Conservation (phyloP, 495 filamentous ascomycete species). For the Sporormia fimetaria region DNA sequence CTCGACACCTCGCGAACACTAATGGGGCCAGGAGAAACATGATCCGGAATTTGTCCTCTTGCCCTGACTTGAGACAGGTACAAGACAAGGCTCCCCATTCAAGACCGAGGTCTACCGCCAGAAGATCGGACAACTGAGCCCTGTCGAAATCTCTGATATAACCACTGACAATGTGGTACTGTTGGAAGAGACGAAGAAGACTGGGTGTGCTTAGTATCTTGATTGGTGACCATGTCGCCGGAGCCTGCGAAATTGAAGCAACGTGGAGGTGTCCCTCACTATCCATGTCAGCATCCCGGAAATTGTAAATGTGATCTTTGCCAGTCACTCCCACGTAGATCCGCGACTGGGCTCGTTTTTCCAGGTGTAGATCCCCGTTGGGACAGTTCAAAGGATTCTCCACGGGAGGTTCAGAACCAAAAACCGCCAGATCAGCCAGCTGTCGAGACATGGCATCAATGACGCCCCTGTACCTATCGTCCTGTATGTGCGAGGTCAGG, state of each 20-base stretch:
- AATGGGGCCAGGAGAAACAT: constrained; percentile 39
- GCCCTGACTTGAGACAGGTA: constrained; percentile 20
- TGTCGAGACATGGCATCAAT: constrained; percentile 36
- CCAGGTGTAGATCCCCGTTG: constrained; percentile 2
- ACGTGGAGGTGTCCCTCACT: constrained; percentile 20
- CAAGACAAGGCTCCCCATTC: constrained; percentile 39
- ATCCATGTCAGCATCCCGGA: constrained; percentile 7
- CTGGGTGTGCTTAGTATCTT: constrained; percentile 22
- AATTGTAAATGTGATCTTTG: constrained; percentile 14
- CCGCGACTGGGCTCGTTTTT: neutral
- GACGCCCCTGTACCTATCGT: constrained; percentile 37
- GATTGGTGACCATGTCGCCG: constrained; percentile 27
- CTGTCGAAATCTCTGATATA: constrained; percentile 29
- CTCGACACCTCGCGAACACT: constrained; percentile 30
- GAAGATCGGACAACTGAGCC: constrained; percentile 27
- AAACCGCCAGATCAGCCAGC: constrained; percentile 31
- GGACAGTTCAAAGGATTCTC: neutral
- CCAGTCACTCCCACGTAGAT: neutral
- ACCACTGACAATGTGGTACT: constrained; percentile 35
- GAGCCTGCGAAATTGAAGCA: constrained; percentile 28
- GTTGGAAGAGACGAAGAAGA: constrained; percentile 29
- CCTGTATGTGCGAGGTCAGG: constrained; percentile 42
- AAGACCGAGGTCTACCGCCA: constrained; percentile 29
- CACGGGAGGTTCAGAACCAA: no score
- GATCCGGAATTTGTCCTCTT: constrained; percentile 27